Evolutionary conservation across 2,329 filamentous ascomycete genomes (phyloP).

Genomic region (Neonectria coccinea): DNA sequence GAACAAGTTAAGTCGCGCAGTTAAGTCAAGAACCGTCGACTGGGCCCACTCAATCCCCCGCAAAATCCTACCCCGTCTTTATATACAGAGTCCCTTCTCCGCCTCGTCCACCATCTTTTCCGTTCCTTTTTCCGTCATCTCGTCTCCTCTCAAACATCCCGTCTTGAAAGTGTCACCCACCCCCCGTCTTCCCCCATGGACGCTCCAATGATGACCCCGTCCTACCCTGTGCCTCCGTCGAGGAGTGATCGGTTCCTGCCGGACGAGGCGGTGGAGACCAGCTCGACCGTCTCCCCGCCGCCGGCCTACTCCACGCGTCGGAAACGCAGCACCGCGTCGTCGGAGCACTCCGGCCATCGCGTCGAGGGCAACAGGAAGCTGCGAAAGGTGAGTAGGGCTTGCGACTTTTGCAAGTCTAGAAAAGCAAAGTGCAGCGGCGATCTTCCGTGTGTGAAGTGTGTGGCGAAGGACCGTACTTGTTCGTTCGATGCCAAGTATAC

Average conservation of each 20-base stretch:
- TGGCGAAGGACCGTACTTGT: constrained; percentile 43
- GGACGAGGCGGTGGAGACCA: neutral
- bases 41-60: constrained; percentile 8
- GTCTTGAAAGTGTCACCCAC: neutral
- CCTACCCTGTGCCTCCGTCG: constrained; percentile 11
- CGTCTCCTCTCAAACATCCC: neutral
- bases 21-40: neutral
- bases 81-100: constrained; percentile 6
- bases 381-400: constrained; percentile 50
- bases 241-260: constrained; percentile 2
- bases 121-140: constrained; percentile 23
- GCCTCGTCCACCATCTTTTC: constrained; percentile 13
- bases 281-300: constrained; percentile 4
- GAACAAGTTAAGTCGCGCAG: neutral
- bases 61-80: neutral
- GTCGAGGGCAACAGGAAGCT: constrained; percentile 30
- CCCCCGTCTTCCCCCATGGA: constrained; percentile 6
- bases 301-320: constrained; percentile 1
- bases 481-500: constrained; percentile 50
- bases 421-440: constrained; percentile 47
- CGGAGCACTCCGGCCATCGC: neutral
- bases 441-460: constrained; percentile 50
- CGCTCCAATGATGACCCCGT: constrained; percentile 10
- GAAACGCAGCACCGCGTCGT: constrained; percentile 14
- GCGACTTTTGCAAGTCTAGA: constrained; percentile 46